Evolutionary conservation across 805 yeast genomes (phyloP), one percentile per base, ranked within the genome.

Genomic region (Metschnikowia dekortorum): DNA sequence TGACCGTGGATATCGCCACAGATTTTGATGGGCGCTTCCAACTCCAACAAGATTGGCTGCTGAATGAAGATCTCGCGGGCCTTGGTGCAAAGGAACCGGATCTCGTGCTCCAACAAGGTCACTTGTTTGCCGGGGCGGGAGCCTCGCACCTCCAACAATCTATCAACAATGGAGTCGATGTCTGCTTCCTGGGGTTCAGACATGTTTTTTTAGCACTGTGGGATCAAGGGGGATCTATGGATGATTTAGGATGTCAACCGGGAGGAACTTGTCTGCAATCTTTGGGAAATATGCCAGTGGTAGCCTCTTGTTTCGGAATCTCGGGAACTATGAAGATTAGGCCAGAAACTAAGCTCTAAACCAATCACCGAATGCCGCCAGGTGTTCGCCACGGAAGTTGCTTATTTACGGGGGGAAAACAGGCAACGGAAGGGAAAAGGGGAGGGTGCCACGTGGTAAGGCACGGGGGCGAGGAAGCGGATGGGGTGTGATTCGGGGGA

Each of bases 1-100:
- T 92, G 99, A 51, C 99, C 99, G 70, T 92, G 99, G 64, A 92
- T 94, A 70, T 92, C 99, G 71, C 99, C 99, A 75, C 97, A 90
- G 52, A 87, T 87, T 71, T 90, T 64, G 64, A 92, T 92, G 50
- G 99, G 99, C 18, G 99, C 98, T 72, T 94, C 98, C 60, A 92
- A 80, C 70, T 92, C 99, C 63, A 92, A 77, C 59, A 92, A 76
- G 60, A 94, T 94, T 47, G 99, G 99, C 74, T 92, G 99, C 71
- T 89, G 96, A 68, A 92, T 94, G 72, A 92, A 92, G 64, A 92
- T 94, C 68, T 95, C 97, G 73, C 99, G 85, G 32, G 99, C 98
- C 71, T 91, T 92, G 56, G 97, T 90, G 77, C 99, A 92, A 55
- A 92, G 83, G 72, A 82, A 92, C 65, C 96, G 85, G 69, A 92